These are phyloP conservation scores for Camelina hispida DNA, from an alignment of 345 rosid species.

Conservation along the genomic window DNA sequence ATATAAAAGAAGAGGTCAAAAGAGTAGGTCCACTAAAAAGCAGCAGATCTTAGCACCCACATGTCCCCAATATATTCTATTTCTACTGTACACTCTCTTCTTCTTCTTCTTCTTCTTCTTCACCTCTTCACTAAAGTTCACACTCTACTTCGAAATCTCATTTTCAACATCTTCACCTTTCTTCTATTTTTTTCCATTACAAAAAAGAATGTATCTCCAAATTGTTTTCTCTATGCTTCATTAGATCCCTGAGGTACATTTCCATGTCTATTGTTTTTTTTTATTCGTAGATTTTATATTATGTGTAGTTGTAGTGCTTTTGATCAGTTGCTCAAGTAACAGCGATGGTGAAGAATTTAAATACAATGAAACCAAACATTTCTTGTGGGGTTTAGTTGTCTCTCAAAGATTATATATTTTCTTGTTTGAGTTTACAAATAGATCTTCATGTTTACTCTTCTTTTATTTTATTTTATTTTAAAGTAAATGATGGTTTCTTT, in stretches of 20 bases:
- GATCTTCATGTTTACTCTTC: slow-evolving; percentile 46
- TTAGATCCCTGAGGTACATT: slow-evolving; percentile 42
- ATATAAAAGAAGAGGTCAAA: slow-evolving; percentile 41
- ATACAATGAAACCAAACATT: slow-evolving; percentile 15
- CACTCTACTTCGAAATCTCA: slow-evolving; percentile 37
- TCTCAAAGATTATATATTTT: slow-evolving; percentile 3
- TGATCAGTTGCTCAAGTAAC: slow-evolving; percentile 42
- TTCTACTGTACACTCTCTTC: slow-evolving; percentile 48
- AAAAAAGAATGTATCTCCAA: not conserved
- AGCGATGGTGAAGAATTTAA: slow-evolving; percentile 21
- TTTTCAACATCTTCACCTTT: slow-evolving; percentile 28
- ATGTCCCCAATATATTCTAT: slow-evolving; percentile 48
- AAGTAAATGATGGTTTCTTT: slow-evolving; percentile 4
- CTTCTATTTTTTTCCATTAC: slow-evolving; percentile 29
- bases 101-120: slow-evolving; percentile 27
- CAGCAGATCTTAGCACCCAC: slow-evolving; percentile 46
- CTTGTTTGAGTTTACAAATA: not conserved
- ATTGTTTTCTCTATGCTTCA: slow-evolving; percentile 18
- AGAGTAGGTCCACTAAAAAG: slow-evolving; percentile 39
- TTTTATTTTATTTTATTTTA: slow-evolving; percentile 4
- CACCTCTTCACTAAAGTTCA: slow-evolving; percentile 30
- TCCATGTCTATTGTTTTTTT: not conserved
- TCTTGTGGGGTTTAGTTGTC: slow-evolving; percentile 42
- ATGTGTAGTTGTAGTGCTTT: slow-evolving; percentile 35
- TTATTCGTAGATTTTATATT: slow-evolving; percentile 10